These are phyloP conservation scores for Purpureocillium lavendulum DNA, from an alignment of 2,329 filamentous ascomycete species.

Conservation along the genomic window DNA sequence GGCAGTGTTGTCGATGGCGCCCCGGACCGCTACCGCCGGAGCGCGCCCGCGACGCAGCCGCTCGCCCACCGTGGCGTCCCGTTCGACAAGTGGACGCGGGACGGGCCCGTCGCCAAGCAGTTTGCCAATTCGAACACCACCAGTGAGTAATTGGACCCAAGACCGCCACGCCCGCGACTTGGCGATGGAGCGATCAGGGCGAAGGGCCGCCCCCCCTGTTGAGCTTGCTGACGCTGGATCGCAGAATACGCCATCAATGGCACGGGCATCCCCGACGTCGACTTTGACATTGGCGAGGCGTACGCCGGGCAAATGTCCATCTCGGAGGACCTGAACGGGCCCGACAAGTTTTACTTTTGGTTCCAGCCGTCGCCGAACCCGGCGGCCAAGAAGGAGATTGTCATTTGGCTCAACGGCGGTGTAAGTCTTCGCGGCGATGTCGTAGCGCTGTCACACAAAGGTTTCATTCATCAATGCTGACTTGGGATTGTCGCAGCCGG, in stretches of 20 bases:
- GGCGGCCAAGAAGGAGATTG: conserved; percentile 35
- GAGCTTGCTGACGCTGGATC: no score
- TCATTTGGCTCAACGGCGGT: conserved; percentile 37
- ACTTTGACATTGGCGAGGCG: conserved; percentile 54
- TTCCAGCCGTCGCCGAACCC: conserved; percentile 40
- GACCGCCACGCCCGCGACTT: no score
- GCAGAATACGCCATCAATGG: conserved; percentile 52
- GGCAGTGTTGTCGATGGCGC: not conserved
- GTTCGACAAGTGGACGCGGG: conserved; percentile 3
- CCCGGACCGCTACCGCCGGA: not conserved
- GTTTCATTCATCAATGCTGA: no score
- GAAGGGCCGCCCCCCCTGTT: no score
- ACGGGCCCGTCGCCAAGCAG: conserved; percentile 1
- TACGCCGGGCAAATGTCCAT: conserved; percentile 51
- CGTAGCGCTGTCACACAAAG: no score
- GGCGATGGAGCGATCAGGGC: no score
- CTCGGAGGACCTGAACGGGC: conserved; percentile 27
- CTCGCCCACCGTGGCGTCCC: conserved; percentile 1
- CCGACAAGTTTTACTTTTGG: conserved; percentile 38
- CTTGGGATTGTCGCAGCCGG: conserved; percentile 22
- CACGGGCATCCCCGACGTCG: conserved; percentile 51
- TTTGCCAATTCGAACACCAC: conserved; percentile 5
- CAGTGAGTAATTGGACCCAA: conserved; percentile 1
- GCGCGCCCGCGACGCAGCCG: not conserved
- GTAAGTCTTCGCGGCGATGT: no score